Percentiles rank a stretch among this genome's conserved stretches.
Evolutionary conservation across 2,329 filamentous ascomycete genomes (phyloP).

Genomic region (Metarhizium rileyi): DNA sequence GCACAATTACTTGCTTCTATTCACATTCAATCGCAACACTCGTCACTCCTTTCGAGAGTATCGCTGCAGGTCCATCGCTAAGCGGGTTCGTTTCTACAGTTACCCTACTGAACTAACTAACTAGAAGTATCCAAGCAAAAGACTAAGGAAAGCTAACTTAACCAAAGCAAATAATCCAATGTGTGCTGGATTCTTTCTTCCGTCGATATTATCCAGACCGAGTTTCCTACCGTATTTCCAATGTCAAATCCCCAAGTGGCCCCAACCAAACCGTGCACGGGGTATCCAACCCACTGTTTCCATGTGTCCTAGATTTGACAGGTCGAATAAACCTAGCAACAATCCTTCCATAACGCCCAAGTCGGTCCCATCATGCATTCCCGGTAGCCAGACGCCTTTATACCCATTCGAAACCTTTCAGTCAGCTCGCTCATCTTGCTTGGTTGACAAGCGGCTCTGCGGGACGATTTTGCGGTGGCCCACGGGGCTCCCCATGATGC

Average conservation of each 20-base stretch:
- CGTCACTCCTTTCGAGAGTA: no score
- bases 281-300: not conserved
- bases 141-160: no score
- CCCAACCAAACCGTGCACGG: not conserved
- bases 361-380: not conserved
- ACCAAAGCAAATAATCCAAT: no score
- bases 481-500: constrained; percentile 4
- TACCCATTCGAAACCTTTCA: not conserved
- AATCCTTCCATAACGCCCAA: not conserved
- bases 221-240: not conserved
- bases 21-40: no score
- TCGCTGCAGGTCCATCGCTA: no score
- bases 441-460: constrained; percentile 22
- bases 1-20: no score
- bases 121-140: no score
- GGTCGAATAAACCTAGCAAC: not conserved
- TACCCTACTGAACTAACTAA: no score
- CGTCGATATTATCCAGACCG: no score
- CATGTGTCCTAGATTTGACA: not conserved
- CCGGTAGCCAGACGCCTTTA: not conserved
- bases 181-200: no score
- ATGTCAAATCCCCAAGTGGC: not conserved
- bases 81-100: no score
- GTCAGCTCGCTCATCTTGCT: constrained; percentile 11
- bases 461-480: constrained; percentile 10